Evolutionary conservation across 257 asterid species (phyloP).

Genomic region (Verbena officinalis): DNA sequence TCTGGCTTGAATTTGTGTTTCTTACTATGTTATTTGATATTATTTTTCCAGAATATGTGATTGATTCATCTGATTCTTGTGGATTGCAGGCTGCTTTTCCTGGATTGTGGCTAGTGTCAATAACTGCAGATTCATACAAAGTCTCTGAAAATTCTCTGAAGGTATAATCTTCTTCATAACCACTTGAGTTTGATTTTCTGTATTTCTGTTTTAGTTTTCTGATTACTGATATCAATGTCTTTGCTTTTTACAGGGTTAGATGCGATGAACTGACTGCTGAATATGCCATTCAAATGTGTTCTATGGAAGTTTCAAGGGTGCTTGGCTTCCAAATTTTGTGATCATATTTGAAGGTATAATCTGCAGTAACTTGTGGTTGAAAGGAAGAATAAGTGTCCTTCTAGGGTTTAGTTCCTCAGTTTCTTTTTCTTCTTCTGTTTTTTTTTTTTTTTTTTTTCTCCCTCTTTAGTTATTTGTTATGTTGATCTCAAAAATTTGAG

Average conservation of each 20-base stretch:
- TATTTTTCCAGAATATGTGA: neutral
- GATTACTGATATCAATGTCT: conserved; percentile 19
- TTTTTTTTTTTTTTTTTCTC: neutral
- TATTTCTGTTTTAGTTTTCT: conserved; percentile 13
- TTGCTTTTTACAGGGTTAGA: conserved; percentile 53
- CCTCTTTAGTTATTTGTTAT: neutral
- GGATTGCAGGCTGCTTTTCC: conserved; percentile 61
- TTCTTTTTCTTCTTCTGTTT: conserved; percentile 1
- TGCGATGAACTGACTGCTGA: conserved; percentile 31
- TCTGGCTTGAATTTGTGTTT: neutral
- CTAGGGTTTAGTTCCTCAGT: conserved; percentile 25
- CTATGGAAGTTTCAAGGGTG: conserved; percentile 38
- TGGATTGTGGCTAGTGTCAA: conserved; percentile 65
- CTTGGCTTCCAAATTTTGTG: conserved; percentile 42
- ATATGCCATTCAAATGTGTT: conserved; percentile 35
- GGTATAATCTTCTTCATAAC: conserved; percentile 41
- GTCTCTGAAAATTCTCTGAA: conserved; percentile 60
- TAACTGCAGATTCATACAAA: conserved; percentile 66
- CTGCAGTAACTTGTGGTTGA: conserved; percentile 28
- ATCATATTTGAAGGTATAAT: conserved; percentile 44
- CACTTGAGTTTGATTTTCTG: conserved; percentile 8
- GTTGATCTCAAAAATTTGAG: conserved; percentile 32
- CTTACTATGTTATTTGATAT: neutral
- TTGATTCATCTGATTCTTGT: conserved; percentile 21
- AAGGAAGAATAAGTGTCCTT: conserved; percentile 27